Base-by-base conservation (phyloP, 2,329 filamentous ascomycete genomes). In the Aspergillus sp. region DNA sequence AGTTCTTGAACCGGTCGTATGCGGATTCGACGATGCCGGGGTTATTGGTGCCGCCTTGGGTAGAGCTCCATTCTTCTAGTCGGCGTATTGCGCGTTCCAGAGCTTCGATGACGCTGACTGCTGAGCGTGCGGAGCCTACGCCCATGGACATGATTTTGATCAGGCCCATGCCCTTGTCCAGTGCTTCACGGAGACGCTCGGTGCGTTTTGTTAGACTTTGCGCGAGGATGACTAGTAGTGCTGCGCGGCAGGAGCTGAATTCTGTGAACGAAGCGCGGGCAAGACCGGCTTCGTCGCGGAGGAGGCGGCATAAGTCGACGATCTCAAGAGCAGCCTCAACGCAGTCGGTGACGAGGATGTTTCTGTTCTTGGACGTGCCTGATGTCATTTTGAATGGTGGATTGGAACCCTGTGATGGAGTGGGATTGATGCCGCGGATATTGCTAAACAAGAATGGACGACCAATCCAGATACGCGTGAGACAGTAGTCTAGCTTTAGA, bases 191-290 rank as follows among this genome's bases (percentile, higher is more conserved):
- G 10, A 76, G 67, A 27, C 68, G 56, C 47, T 71, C 66, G 1
- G 68, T 69, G 12, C 67, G 65, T 43, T 69, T 68, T 2, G 65
- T 68, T 15, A 71, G 51, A 15, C 65, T 67, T 41, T 70, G 68
- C 0, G 68, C 68, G 5, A 71, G 52, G 13, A 71, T 69, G 23
- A 79, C 76, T 2, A 80, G 66, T 5, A 80, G 63, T 7, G 77
- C 76, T 7, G 76, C 76, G 38, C 77, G 75, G 44, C 76, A 79
- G 3, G 77, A 75, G 56, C 74, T 78, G 56, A 79, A 80, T 52
- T 80, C 77, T 3, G 76, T 78, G 54, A 79, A 80, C 0, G 76
- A 78, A 2, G 76, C 75, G 25, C 76, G 71, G 5, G 77, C 76
- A 45, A 80, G 74, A 13, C 77, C 77, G 12, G 74, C 72, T n/a